Base-by-base conservation (phyloP, 345 rosid species). In the Euphorbia lathyris region DNA sequence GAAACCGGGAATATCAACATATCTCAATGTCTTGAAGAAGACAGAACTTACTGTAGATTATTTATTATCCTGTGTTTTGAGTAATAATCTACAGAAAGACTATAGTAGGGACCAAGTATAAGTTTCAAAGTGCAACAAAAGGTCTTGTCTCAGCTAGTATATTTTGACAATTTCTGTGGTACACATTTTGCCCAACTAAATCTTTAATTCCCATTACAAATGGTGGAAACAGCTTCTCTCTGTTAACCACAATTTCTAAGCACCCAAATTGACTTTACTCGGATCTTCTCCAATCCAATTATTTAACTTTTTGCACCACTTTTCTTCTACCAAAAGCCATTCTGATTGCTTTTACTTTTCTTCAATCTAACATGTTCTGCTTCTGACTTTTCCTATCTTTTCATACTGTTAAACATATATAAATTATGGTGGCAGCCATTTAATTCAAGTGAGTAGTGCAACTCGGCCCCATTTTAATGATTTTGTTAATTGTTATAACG, bases 361-460 rank as follows among this genome's bases (percentile, higher is more conserved):
- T 34, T 13, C 1, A 63, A 40, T 6, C 5, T 26, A 42, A 14
- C 53, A 38, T 26, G 40, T 48, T 70, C 50, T 52, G n/a, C 16
- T 13, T 51, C 57, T 56, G 64, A 56, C 69, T 51, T 56, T 64
- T 43, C 69, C 50, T 59, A 7, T 55, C n/a, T n/a, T 19, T 20
- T 52, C 12, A 43, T 45, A 45, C 20, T 43, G 29, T 26, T 36
- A 1, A 42, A 25, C 58, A 25, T 20, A 55, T 13, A 55, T 20
- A 40, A 10, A 63, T 12, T 25, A 62, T 67, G 70, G 60, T 56
- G 20, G 29, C 40, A 60, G 40, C 9, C 50, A 20, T 16, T 36
- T 58, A 17, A 66, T 38, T 17, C 32, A 68, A 74, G 38, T 6
- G 23, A 11, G 66, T 74, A 25, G 78, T 71, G 76, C 47, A 63